phyloP scores from a whole-genome alignment of 139 green algal genomes.

The Diplosphaera chodatii region DNA sequence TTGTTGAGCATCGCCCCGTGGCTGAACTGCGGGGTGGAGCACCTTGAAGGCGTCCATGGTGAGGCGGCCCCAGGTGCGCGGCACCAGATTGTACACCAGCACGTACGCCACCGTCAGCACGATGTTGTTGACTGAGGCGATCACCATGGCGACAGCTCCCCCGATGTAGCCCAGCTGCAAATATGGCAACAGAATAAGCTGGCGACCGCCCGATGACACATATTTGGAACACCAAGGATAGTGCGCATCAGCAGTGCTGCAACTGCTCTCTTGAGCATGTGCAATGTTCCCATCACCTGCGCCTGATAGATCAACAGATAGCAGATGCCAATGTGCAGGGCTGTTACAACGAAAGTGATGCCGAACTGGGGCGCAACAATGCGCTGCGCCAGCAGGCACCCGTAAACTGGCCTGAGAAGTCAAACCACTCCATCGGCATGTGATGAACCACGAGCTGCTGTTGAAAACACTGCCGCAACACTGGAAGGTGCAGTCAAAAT shows the following conservation, averaged over 20 bases:
- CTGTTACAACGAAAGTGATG: slow-evolving; percentile 22
- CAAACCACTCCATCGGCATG: too few species aligned
- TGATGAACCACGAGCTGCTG: too few species aligned
- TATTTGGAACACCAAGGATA: too few species aligned
- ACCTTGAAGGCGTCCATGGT: slow-evolving; percentile 4
- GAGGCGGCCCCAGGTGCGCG: slow-evolving; percentile 20
- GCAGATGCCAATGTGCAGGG: slow-evolving; percentile 35
- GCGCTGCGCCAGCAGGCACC: slow-evolving; percentile 40
- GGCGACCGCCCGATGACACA: too few species aligned
- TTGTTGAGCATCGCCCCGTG: too few species aligned
- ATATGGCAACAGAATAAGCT: too few species aligned
- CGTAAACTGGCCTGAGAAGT: slow-evolving; percentile 40
- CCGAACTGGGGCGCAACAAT: slow-evolving; percentile 40
- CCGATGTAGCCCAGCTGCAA: slow-evolving; percentile 27
- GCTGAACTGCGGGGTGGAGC: too few species aligned
- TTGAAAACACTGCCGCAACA: too few species aligned
- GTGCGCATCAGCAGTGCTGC: too few species aligned
- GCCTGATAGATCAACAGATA: slow-evolving; percentile 19
- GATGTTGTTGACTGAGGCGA: slow-evolving; percentile 18
- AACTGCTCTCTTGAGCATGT: too few species aligned
- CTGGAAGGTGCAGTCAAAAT: too few species aligned
- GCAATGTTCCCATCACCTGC: too few species aligned
- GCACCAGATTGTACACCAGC: slow-evolving; percentile 12
- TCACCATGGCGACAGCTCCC: slow-evolving; percentile 16
- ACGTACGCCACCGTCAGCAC: slow-evolving; percentile 25